Percentiles rank a stretch among this genome's conserved stretches.
Conservation (phyloP, 306 rosid genomes). For the Vachellia collinsii region DNA sequence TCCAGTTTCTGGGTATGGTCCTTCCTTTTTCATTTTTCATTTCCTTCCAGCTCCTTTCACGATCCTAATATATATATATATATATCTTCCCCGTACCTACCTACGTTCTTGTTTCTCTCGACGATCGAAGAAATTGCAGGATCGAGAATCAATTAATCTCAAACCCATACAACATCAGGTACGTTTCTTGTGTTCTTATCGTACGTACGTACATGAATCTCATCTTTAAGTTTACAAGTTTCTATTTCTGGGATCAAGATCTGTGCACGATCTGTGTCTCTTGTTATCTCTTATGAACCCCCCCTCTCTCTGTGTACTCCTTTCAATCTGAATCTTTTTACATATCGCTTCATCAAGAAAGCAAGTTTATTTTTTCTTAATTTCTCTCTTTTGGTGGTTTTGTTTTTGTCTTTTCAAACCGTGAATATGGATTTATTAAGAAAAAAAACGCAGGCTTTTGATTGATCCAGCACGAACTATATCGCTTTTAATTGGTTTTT, state of each 20-base stretch:
- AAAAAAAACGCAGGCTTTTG: conserved; percentile 21
- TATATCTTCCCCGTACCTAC: background rate
- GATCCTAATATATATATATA: background rate
- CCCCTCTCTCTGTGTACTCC: background rate
- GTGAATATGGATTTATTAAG: background rate
- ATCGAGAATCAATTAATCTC: background rate
- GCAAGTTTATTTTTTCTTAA: background rate
- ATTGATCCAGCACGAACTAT: conserved; percentile 17
- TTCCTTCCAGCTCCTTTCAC: background rate
- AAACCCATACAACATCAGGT: conserved; percentile 36
- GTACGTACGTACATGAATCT: background rate
- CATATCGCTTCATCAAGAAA: background rate
- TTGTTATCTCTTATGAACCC: background rate
- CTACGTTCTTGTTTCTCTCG: background rate
- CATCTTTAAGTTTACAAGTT: background rate
- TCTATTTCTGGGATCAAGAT: background rate
- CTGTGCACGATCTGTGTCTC: background rate
- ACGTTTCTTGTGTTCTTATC: background rate
- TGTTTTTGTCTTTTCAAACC: background rate
- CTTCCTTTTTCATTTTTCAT: background rate
- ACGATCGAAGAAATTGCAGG: background rate
- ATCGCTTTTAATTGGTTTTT: background rate
- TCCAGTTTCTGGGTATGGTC: conserved; percentile 11
- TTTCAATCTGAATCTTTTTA: background rate
- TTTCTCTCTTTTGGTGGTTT: background rate